Percentiles rank a stretch among this genome's conserved stretches.
Evolutionary conservation across 257 asterid species (phyloP).

Genomic region (Ehretia macrophylla): DNA sequence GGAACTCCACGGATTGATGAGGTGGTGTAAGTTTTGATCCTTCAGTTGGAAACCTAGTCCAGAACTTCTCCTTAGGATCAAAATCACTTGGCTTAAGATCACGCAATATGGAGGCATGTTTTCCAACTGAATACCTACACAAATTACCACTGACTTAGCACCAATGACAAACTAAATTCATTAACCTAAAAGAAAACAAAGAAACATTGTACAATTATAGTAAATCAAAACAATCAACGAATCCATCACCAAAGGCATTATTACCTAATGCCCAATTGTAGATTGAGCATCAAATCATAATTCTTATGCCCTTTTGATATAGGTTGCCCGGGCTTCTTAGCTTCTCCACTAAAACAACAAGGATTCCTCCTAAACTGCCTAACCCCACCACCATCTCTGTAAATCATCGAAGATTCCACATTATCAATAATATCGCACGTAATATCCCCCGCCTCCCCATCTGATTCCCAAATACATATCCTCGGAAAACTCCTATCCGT

Average conservation of each 20-base stretch:
- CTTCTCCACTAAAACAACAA: conserved; percentile 54
- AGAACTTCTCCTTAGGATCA: conserved; percentile 61
- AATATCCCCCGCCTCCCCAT: conserved; percentile 80
- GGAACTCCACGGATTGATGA: conserved; percentile 59
- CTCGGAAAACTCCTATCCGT: conserved; percentile 67
- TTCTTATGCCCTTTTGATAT: conserved; percentile 63
- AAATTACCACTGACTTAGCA: conserved; percentile 9
- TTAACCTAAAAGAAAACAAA: background rate
- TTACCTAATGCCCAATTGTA: conserved; percentile 59
- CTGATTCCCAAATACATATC: conserved; percentile 96
- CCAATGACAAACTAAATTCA: background rate
- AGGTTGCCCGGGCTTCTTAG: conserved; percentile 52
- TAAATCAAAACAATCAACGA: background rate
- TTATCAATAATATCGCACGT: conserved; percentile 92
- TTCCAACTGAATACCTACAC: conserved; percentile 58
- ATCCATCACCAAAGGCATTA: background rate
- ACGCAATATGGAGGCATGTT: conserved; percentile 43
- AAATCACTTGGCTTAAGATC: conserved; percentile 53
- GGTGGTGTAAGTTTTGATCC: conserved; percentile 70
- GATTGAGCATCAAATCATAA: conserved; percentile 65
- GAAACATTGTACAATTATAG: background rate
- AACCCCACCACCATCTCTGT: conserved; percentile 53
- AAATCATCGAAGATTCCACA: conserved; percentile 74
- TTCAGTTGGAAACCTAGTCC: conserved; percentile 58
- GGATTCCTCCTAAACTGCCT: conserved; percentile 78